Conservation (phyloP, 495 filamentous ascomycete genomes). For the Pseudoneurospora amorphoporcata region DNA sequence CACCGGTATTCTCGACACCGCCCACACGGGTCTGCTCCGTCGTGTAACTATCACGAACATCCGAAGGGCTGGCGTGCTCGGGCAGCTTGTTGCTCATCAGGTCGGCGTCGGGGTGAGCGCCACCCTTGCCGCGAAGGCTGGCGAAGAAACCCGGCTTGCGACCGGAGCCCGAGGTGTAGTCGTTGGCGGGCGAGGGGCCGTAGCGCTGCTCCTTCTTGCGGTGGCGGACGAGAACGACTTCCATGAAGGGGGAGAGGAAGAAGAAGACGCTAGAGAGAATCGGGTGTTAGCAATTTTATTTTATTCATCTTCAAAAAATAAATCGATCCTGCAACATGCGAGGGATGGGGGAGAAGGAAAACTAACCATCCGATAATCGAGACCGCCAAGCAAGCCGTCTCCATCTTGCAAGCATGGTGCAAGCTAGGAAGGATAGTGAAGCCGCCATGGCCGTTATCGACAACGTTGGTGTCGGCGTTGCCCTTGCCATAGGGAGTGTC, state of each 20-base stretch:
- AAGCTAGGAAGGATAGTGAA: conserved; percentile 36
- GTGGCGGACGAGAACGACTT: conserved; percentile 54
- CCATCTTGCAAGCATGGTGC: conserved; percentile 52
- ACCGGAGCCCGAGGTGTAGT: conserved; percentile 38
- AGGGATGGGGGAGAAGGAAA: neutral
- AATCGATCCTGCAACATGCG: neutral
- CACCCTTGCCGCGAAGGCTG: conserved; percentile 9
- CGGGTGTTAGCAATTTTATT: conserved; percentile 2
- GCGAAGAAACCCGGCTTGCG: conserved; percentile 21
- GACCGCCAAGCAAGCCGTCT: conserved; percentile 67
- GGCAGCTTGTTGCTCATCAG: conserved; percentile 25
- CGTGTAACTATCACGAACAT: conserved; percentile 31
- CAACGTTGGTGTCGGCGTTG: conserved; percentile 29
- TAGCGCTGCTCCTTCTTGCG: conserved; percentile 71
- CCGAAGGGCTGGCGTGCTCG: conserved; percentile 28
- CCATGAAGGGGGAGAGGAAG: conserved; percentile 51
- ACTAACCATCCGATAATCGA: conserved; percentile 69
- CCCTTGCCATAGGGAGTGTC: conserved; percentile 59
- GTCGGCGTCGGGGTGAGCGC: neutral
- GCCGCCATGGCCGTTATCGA: conserved; percentile 27
- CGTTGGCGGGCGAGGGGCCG: conserved; percentile 65
- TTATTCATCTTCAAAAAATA: neutral
- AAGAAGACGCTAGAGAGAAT: conserved; percentile 50
- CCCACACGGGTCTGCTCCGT: conserved; percentile 30
- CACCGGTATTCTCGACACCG: neutral